Conservation (phyloP, 1,139 yeast genomes). For the Candida albicans region DNA sequence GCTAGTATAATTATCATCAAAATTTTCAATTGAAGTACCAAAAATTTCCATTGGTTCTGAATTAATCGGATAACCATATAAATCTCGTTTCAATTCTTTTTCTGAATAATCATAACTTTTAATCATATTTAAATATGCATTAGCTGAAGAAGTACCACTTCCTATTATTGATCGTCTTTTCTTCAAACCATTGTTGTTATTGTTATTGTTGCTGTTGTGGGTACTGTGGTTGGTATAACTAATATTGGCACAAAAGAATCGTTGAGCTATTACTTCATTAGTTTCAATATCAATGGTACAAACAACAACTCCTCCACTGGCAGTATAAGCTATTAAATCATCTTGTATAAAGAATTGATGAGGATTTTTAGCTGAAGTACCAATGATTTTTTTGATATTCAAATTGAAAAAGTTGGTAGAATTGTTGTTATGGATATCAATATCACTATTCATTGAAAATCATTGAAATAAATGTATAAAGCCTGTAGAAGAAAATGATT, state of each 20-base stretch:
- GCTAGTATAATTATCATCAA: constrained; percentile 6
- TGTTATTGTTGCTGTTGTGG: neutral
- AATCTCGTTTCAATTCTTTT: constrained; percentile 24
- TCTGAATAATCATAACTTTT: constrained; percentile 11
- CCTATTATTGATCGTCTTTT: neutral
- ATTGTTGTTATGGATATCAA: neutral
- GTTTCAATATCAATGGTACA: constrained; percentile 25
- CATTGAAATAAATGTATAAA: neutral
- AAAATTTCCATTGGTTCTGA: constrained; percentile 27
- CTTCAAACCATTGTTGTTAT: neutral
- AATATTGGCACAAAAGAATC: constrained; percentile 54
- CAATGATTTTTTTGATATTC: constrained; percentile 23
- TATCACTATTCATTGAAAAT: neutral
- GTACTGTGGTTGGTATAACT: constrained; percentile 2
- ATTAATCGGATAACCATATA: constrained; percentile 32
- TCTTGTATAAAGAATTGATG: constrained; percentile 41
- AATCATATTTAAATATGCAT: constrained; percentile 34
- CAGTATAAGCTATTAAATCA: constrained; percentile 54
- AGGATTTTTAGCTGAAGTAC: constrained; percentile 31
- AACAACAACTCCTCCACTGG: constrained; percentile 70
- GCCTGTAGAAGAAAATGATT: neutral
- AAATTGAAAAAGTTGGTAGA: constrained; percentile 8
- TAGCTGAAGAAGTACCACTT: constrained; percentile 20
- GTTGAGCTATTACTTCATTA: constrained; percentile 28
- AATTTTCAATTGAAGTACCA: constrained; percentile 15